Conservation (phyloP, 106 monocot species). For the Agapanthus africanus region DNA sequence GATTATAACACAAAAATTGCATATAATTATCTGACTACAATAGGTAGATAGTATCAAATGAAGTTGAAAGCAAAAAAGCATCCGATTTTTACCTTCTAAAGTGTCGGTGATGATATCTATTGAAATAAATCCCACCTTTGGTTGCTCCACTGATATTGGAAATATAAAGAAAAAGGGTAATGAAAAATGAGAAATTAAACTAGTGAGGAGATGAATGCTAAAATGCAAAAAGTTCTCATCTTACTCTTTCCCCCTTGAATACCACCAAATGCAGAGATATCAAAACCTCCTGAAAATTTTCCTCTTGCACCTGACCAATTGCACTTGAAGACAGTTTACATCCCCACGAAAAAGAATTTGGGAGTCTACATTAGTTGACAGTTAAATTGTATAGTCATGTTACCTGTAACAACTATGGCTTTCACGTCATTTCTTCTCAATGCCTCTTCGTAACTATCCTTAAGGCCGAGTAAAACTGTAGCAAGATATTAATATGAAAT, state of each 20-base stretch:
- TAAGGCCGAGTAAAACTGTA: constrained; percentile 52
- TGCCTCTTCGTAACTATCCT: constrained; percentile 54
- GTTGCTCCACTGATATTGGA: constrained; percentile 31
- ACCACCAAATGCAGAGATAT: constrained; percentile 51
- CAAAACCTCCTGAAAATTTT: constrained; percentile 87
- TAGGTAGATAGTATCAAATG: background rate
- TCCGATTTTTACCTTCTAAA: constrained; percentile 54
- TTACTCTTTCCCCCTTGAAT: constrained; percentile 46
- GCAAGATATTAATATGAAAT: constrained; percentile 1
- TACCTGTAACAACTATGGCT: constrained; percentile 39
- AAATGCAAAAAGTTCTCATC: constrained; percentile 8
- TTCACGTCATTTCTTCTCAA: constrained; percentile 64
- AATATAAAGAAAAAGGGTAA: background rate
- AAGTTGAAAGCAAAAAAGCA: background rate
- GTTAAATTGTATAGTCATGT: background rate
- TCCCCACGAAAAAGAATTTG: background rate
- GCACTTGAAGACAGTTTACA: background rate
- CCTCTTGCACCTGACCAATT: constrained; percentile 9
- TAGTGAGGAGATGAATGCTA: background rate
- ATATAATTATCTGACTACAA: background rate
- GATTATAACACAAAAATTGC: constrained; percentile 3
- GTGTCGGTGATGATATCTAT: constrained; percentile 70
- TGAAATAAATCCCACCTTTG: constrained; percentile 60
- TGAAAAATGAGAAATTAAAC: background rate
- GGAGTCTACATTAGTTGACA: background rate